Base-by-base conservation (phyloP, 2,329 filamentous ascomycete genomes). In the Colletotrichum chlorophyti region DNA sequence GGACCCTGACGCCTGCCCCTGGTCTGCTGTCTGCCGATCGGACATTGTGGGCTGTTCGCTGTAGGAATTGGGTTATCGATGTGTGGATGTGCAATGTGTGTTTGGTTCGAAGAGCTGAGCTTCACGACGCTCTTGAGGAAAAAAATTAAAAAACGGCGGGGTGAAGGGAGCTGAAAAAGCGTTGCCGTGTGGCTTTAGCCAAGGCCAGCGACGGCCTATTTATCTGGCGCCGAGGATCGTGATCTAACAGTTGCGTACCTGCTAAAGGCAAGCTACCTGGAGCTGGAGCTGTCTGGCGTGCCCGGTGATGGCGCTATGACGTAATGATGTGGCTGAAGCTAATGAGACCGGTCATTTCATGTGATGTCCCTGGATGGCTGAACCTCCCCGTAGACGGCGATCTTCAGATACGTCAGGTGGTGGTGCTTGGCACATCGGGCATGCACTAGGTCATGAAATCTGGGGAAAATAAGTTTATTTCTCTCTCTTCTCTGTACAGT, bases 241-340 rank as follows among this genome's bases (percentile, higher is more conserved):
- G 57, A 60, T 57, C 43, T 38, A 32, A 49, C 57, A 34, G 12
- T 45, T 45, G 51, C 55, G 55, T 55, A 46, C 38, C 31, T 45
- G 55, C 43, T 43, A 10, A 9, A 26, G 37, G 23, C 43, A 5
- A 59, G 42, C 55, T 59, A 27, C 21, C 24, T n/a, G 26, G 23
- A 55, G 43, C 43, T 48, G 43, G 32, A 58, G 57, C 51, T 60
- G 51, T 51, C 57, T 60, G 21, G 38, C 38, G 21, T 50, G 27
- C 41, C 43, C 19, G 24, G 43, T 60, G 57, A 60, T 60, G 57
- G 32, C 51, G 49, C n/a, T 34, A 60, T 60, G 57, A 60, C 57
- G 57, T 55, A 46, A 32, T 23, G 9, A 3, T 45, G 57, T 55
- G 57, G 57, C 57, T 55, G 9, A 15, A 35, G 41, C 27, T 19